Percentiles rank a stretch among this genome's conserved stretches.
Conservation (phyloP, 2,329 filamentous ascomycete genomes). For the Truncatella angustata region DNA sequence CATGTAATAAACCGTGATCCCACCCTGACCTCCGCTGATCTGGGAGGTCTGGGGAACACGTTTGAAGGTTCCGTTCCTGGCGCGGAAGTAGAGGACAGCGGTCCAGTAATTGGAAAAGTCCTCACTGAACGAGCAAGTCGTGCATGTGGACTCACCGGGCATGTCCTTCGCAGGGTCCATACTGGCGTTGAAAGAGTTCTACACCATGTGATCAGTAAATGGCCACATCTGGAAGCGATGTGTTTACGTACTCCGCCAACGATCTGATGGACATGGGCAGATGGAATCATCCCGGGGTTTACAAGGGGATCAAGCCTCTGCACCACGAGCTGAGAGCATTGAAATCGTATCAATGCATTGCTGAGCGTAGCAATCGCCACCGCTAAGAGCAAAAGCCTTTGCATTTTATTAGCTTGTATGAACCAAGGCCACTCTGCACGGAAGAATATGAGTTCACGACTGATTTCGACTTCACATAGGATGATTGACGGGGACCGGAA, state of each 20-base stretch:
- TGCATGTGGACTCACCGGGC: conserved; percentile 22
- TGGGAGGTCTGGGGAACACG: conserved; percentile 25
- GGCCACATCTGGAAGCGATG: conserved; percentile 19
- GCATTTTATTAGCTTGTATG: not conserved
- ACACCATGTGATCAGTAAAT: conserved; percentile 24
- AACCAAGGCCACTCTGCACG: no score
- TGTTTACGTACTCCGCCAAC: not conserved
- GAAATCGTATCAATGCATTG: conserved; percentile 3
- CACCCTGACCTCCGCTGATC: conserved; percentile 23
- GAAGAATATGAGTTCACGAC: no score
- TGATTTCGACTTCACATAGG: no score
- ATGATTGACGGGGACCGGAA: no score
- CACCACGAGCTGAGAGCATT: conserved; percentile 6
- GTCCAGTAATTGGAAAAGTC: conserved; percentile 30
- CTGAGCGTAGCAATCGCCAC: not conserved
- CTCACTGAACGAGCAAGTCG: conserved; percentile 24
- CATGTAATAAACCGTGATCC: conserved; percentile 30
- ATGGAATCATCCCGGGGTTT: conserved; percentile 1
- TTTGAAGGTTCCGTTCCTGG: conserved; percentile 26
- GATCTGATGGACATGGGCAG: conserved; percentile 3
- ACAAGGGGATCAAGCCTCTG: not conserved
- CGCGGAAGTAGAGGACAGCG: conserved; percentile 23
- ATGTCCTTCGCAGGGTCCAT: conserved; percentile 25
- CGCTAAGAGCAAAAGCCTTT: not conserved
- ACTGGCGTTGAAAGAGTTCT: conserved; percentile 27